phyloP scores from a whole-genome alignment of 257 asterid species.

The Schizonepeta tenuifolia region DNA sequence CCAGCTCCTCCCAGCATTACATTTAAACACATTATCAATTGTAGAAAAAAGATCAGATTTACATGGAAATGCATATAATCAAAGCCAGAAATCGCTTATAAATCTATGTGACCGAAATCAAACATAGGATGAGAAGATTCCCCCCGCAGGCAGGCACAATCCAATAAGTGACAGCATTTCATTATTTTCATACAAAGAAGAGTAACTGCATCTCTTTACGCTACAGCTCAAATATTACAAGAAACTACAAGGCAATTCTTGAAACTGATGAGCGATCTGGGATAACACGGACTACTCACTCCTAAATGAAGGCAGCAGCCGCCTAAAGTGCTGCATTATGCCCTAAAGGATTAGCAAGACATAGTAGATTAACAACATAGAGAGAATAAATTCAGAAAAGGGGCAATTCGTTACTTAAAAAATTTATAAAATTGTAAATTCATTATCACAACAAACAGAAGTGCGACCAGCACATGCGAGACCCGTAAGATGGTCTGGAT shows the following conservation, averaged over 20 bases:
- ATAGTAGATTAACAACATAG: conserved; percentile 11
- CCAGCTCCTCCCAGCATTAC: conserved; percentile 20
- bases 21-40: not conserved
- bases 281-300: not conserved
- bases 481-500: not conserved
- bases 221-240: conserved; percentile 16
- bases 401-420: not conserved
- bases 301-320: not conserved
- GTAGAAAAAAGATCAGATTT: conserved; percentile 6
- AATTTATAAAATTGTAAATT: not conserved
- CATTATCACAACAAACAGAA: conserved; percentile 9
- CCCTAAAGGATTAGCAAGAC: not conserved
- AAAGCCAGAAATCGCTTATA: conserved; percentile 5
- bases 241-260: not conserved
- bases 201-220: not conserved
- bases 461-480: conserved; percentile 6
- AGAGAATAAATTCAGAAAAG: not conserved
- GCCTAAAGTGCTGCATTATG: conserved; percentile 1
- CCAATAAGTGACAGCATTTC: not conserved
- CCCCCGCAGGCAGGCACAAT: not conserved
- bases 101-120: not conserved
- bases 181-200: conserved; percentile 4
- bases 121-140: not conserved
- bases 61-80: conserved; percentile 3
- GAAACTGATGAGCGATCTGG: not conserved